phyloP scores from a whole-genome alignment of 2,329 filamentous ascomycete species.

The Calonectria hongkongensis region DNA sequence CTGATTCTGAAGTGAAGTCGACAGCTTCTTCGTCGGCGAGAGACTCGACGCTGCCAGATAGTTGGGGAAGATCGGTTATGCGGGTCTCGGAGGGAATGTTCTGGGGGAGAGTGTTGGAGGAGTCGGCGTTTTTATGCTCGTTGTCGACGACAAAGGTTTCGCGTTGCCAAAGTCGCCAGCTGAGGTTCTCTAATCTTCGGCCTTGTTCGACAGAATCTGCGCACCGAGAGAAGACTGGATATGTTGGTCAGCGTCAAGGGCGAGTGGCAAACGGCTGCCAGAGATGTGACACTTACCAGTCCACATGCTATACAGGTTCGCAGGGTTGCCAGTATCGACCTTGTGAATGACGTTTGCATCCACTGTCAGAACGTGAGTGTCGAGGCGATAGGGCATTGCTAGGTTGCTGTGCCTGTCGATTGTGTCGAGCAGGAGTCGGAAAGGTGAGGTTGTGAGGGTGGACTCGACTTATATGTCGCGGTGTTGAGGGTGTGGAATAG shows the following conservation, averaged over 20 bases:
- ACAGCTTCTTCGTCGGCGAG: conserved; percentile 80
- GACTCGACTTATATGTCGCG: conserved; percentile 40
- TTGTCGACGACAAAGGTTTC: conserved; percentile 84
- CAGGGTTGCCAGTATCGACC: conserved; percentile 93
- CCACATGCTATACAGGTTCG: conserved; percentile 98
- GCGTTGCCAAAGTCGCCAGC: conserved; percentile 95
- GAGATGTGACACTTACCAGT: conserved; percentile 80
- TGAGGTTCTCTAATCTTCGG: conserved; percentile 93
- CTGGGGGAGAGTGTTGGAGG: conserved; percentile 68
- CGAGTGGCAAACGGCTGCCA: conserved; percentile 30
- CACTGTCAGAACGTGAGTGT: conserved; percentile 91
- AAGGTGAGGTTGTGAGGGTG: conserved; percentile 38
- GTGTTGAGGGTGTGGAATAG: conserved; percentile 26
- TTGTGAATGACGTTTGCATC: conserved; percentile 95
- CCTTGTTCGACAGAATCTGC: conserved; percentile 96
- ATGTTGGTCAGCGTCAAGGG: conserved; percentile 57
- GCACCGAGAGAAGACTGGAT: conserved; percentile 91
- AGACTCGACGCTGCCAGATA: conserved; percentile 87
- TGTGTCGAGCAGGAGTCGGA: conserved; percentile 58
- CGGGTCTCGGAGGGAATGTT: conserved; percentile 67
- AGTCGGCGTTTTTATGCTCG: conserved; percentile 70
- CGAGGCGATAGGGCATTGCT: conserved; percentile 88
- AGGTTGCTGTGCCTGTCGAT: conserved; percentile 60
- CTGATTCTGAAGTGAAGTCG: conserved; percentile 73
- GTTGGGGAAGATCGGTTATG: conserved; percentile 77